These are phyloP conservation scores for Tolypocladium album DNA, from an alignment of 2,329 filamentous ascomycete species.

Conservation along the genomic window DNA sequence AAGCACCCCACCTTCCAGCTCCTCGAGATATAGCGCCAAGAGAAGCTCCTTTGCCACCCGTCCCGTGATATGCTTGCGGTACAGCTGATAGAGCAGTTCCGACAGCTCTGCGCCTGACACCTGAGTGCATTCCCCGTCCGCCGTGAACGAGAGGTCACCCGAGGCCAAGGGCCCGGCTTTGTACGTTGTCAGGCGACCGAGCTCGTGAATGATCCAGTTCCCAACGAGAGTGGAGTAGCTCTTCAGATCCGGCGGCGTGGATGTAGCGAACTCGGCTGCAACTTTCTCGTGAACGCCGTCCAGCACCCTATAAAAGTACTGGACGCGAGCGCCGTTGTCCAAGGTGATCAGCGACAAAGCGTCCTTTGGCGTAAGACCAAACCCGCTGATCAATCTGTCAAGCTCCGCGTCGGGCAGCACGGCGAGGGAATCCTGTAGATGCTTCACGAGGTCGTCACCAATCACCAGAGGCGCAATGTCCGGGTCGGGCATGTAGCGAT, in stretches of 20 bases:
- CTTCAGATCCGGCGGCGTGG: constrained; percentile 15
- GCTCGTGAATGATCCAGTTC: constrained; percentile 66
- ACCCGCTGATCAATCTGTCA: constrained; percentile 47
- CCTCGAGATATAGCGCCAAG: constrained; percentile 38
- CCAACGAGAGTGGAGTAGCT: constrained; percentile 36
- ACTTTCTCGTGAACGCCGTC: constrained; percentile 28
- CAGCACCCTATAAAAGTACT: constrained; percentile 69
- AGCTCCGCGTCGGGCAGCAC: constrained; percentile 62
- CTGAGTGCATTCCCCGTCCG: constrained; percentile 34
- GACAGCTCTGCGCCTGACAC: constrained; percentile 37
- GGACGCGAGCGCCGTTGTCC: constrained; percentile 66
- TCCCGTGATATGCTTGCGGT: constrained; percentile 38
- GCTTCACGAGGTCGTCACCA: constrained; percentile 54
- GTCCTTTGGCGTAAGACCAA: constrained; percentile 68
- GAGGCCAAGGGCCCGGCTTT: constrained; percentile 56
- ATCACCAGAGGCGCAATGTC: constrained; percentile 77
- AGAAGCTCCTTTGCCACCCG: constrained; percentile 49
- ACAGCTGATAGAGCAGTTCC: constrained; percentile 38
- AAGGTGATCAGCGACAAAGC: constrained; percentile 68
- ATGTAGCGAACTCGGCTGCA: constrained; percentile 8
- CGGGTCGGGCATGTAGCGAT: constrained; percentile 96
- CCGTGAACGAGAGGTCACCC: constrained; percentile 27
- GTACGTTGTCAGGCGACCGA: constrained; percentile 59
- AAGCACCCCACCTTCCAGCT: constrained; percentile 30
- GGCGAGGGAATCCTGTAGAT: constrained; percentile 54